Evolutionary conservation across 192 early-diverging fungal genomes (phyloP).

Genomic region (Entomortierella chlamydospora): DNA sequence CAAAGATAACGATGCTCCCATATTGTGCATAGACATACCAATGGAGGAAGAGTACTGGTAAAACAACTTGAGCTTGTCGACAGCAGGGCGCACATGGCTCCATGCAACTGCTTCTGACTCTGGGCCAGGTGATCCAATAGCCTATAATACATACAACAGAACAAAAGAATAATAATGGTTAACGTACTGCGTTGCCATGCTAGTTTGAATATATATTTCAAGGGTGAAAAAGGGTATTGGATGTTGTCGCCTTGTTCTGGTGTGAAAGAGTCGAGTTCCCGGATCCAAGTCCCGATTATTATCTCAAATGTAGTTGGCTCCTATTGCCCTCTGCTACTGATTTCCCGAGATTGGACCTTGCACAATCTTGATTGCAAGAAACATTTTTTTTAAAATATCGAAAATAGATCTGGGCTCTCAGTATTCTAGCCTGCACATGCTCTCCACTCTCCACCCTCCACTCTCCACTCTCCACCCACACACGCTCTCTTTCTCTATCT

Average conservation of each 20-base stretch:
- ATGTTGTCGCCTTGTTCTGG: too few relatives aligned
- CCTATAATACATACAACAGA: slow-evolving; percentile 55
- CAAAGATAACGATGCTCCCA: too few relatives aligned
- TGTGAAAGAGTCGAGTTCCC: too few relatives aligned
- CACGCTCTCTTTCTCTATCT: background rate
- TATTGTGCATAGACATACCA: slow-evolving; percentile 61
- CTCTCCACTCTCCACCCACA: too few relatives aligned
- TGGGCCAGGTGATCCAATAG: slow-evolving; percentile 84
- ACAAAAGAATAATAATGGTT: background rate
- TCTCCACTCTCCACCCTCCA: too few relatives aligned
- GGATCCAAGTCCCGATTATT: too few relatives aligned
- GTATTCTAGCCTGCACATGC: too few relatives aligned
- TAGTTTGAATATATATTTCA: background rate
- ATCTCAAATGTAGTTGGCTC: too few relatives aligned
- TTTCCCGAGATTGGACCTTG: too few relatives aligned
- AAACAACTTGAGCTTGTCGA: slow-evolving; percentile 80
- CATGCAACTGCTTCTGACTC: slow-evolving; percentile 92
- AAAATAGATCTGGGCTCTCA: slow-evolving; percentile 2
- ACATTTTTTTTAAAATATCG: background rate
- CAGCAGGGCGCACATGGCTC: slow-evolving; percentile 85
- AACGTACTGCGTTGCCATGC: background rate
- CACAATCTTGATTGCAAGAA: too few relatives aligned
- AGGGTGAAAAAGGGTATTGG: too few relatives aligned
- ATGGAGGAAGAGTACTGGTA: slow-evolving; percentile 84
- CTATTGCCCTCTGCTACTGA: too few relatives aligned